Percentiles rank a stretch among this genome's conserved stretches.
Conservation (phyloP, 495 filamentous ascomycete genomes). For the Podospora sp. region DNA sequence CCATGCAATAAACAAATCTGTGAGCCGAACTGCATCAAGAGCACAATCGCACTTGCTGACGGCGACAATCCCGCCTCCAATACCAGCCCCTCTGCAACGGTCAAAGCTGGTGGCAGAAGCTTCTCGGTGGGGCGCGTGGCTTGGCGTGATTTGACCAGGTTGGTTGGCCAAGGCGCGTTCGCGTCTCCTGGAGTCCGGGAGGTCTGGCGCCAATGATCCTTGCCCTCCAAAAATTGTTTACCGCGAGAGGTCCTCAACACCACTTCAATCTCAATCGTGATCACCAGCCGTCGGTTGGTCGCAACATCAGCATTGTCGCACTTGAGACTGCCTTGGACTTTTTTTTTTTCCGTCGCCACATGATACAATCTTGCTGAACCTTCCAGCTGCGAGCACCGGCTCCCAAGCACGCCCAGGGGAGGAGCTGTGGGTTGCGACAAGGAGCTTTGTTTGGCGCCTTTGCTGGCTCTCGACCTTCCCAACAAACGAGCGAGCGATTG, state of each 20-base stretch:
- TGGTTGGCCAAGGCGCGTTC: conserved; percentile 28
- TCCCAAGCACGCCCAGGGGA: conserved; percentile 17
- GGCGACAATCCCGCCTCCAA: neutral
- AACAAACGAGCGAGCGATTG: conserved; percentile 3
- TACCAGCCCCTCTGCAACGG: conserved; percentile 20
- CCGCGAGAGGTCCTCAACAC: conserved; percentile 30
- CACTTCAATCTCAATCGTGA: conserved; percentile 13
- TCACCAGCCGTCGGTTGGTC: conserved; percentile 1
- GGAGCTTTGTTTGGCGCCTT: conserved; percentile 17
- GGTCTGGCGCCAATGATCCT: conserved; percentile 32
- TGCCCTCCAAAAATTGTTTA: conserved; percentile 44
- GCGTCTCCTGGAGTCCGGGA: conserved; percentile 22
- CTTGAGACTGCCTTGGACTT: neutral
- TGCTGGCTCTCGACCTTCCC: neutral
- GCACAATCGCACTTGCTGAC: neutral
- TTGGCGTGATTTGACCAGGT: conserved; percentile 16
- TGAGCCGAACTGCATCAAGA: neutral
- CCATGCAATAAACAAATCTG: neutral
- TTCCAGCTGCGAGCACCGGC: conserved; percentile 26
- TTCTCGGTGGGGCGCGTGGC: neutral
- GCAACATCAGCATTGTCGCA: neutral
- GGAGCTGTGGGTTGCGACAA: conserved; percentile 20
- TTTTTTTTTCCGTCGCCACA: conserved; percentile 19
- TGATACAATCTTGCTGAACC: conserved; percentile 28
- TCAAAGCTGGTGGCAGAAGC: conserved; percentile 11